Conservation (phyloP, 768 basidiomycete species). For the Exsudoporus frostii region DNA sequence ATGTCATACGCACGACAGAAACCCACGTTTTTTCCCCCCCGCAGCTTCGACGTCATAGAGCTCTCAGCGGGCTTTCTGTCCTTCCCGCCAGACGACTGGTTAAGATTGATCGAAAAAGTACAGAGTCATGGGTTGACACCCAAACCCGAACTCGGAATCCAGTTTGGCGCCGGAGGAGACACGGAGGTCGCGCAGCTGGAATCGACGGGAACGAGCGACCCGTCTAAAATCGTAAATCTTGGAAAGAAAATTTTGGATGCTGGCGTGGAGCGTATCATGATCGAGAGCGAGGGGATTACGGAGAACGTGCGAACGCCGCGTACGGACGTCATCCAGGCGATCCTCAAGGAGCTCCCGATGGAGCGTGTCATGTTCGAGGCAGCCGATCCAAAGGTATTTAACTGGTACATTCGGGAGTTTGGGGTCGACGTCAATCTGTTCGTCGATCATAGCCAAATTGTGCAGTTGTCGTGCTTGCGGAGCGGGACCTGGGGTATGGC, state of each 20-base stretch:
- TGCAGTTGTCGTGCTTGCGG: conserved; percentile 43
- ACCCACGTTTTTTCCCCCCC: not conserved
- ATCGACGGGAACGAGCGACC: conserved; percentile 32
- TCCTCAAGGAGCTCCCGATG: conserved; percentile 38
- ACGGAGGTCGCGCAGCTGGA: conserved; percentile 37
- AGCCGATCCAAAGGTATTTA: conserved; percentile 43
- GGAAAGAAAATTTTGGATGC: conserved; percentile 41
- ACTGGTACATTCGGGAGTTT: conserved; percentile 45
- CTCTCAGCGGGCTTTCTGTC: conserved; percentile 45
- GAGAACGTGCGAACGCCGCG: conserved; percentile 43
- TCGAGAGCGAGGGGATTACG: conserved; percentile 46
- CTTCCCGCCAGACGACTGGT: conserved; percentile 45
- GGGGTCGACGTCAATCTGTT: conserved; percentile 42
- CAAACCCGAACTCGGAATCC: conserved; percentile 45
- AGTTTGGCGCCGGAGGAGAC: conserved; percentile 46
- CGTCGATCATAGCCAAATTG: conserved; percentile 44
- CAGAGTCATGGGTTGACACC: conserved; percentile 39
- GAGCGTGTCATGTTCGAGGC: conserved; percentile 47
- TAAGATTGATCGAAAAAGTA: conserved; percentile 38
- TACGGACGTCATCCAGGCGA: conserved; percentile 42
- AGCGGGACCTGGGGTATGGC: conserved; percentile 46
- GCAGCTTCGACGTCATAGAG: conserved; percentile 44
- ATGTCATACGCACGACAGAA: not conserved
- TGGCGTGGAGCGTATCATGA: conserved; percentile 45
- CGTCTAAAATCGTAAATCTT: conserved; percentile 33